Conservation (phyloP, 2,329 filamentous ascomycete genomes). For the Penicillium concentricum region DNA sequence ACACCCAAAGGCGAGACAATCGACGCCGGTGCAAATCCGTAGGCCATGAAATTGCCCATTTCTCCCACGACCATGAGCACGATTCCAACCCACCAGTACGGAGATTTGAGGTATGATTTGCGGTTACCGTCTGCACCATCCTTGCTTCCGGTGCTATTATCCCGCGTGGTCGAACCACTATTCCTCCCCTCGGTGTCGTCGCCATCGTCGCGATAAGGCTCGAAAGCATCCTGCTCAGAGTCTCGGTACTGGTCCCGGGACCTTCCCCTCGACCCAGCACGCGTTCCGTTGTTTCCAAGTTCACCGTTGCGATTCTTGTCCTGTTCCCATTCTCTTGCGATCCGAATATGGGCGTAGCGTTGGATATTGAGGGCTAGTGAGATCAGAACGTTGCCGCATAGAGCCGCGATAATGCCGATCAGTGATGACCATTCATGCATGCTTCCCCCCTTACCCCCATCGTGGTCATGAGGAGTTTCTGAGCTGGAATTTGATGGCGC, state of each 20-base stretch:
- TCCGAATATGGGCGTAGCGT: slow-evolving; percentile 85
- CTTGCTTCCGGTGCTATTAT: slow-evolving; percentile 39
- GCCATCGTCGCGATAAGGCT: slow-evolving; percentile 32
- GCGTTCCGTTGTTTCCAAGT: slow-evolving; percentile 21
- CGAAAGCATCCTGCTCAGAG: slow-evolving; percentile 19
- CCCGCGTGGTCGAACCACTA: slow-evolving; percentile 37
- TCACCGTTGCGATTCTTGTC: slow-evolving; percentile 57
- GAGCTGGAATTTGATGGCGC: slow-evolving; percentile 15
- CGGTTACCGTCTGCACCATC: slow-evolving; percentile 46
- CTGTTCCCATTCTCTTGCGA: slow-evolving; percentile 68
- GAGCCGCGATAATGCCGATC: slow-evolving; percentile 91
- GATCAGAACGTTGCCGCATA: slow-evolving; percentile 89
- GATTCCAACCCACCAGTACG: slow-evolving; percentile 96
- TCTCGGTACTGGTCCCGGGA: slow-evolving; percentile 11
- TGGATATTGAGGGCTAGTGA: slow-evolving; percentile 95
- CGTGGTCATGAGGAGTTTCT: slow-evolving; percentile 15
- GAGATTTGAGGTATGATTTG: slow-evolving; percentile 80
- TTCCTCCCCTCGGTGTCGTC: slow-evolving; percentile 23
- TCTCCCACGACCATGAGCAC: slow-evolving; percentile 90
- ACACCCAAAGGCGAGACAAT: slow-evolving; percentile 96
- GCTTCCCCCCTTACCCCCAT: slow-evolving; percentile 21
- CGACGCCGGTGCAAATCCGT: slow-evolving; percentile 94
- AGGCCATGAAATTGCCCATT: slow-evolving; percentile 93
- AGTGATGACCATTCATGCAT: slow-evolving; percentile 73
- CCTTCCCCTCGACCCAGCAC: slow-evolving; percentile 12